These are phyloP conservation scores for Cyberlindnera japonica DNA, from an alignment of 805 yeast genomes.

Conservation along the genomic window DNA sequence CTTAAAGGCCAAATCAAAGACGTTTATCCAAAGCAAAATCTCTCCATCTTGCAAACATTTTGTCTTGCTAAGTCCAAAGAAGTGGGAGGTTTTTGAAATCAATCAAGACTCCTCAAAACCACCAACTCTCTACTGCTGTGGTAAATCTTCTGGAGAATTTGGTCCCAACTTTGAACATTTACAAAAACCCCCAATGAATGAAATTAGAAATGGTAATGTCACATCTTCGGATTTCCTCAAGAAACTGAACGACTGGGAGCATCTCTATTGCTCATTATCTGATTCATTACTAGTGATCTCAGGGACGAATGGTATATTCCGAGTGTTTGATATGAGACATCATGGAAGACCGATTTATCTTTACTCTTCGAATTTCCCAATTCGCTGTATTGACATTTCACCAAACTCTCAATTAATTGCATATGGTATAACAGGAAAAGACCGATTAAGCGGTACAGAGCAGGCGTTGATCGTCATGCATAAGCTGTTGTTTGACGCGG, in stretches of 20 bases:
- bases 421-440: conserved; percentile 79
- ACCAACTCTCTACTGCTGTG: conserved; percentile 64
- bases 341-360: conserved; percentile 65
- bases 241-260: conserved; percentile 52
- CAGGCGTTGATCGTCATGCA: conserved; percentile 74
- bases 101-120: conserved; percentile 40
- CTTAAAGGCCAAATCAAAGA: conserved; percentile 45
- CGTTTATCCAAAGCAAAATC: conserved; percentile 17
- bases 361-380: conserved; percentile 67
- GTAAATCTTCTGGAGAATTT: conserved; percentile 64
- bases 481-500: conserved; percentile 25
- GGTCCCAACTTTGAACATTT: conserved; percentile 48
- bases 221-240: conserved; percentile 15
- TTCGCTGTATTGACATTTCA: conserved; percentile 73
- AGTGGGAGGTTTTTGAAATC: conserved; percentile 71
- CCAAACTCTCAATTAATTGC: conserved; percentile 63
- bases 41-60: conserved; percentile 63
- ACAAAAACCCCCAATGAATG: conserved; percentile 22
- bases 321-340: conserved; percentile 56
- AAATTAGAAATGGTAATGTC: conserved; percentile 20
- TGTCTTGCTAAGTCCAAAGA: conserved; percentile 60
- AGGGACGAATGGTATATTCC: conserved; percentile 65
- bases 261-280: conserved; percentile 55
- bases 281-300: conserved; percentile 58
- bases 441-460: conserved; percentile 60